Percentiles rank a stretch among this genome's conserved stretches.
Evolutionary conservation across 768 basidiomycete genomes (phyloP).

Genomic region (Podaxis pistillaris): DNA sequence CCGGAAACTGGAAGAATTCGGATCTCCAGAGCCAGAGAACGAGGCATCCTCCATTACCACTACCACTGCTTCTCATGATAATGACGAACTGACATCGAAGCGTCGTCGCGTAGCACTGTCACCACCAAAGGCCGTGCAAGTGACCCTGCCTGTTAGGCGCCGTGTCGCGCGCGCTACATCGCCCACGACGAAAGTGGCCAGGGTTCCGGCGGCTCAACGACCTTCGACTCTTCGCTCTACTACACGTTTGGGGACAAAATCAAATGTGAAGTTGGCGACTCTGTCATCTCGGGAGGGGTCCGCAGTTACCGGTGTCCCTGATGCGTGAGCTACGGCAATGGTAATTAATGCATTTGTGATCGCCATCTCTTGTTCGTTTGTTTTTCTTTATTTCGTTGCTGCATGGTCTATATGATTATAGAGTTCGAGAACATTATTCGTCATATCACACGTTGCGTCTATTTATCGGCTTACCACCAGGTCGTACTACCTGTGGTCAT

Average conservation of each 20-base stretch:
- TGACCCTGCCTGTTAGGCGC: background rate
- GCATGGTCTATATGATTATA: background rate
- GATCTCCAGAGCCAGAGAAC: background rate
- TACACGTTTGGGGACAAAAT: background rate
- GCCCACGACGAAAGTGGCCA: background rate
- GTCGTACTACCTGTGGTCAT: background rate
- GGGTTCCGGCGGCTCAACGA: background rate
- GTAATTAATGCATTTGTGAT: background rate
- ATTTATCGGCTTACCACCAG: background rate
- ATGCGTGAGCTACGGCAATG: background rate
- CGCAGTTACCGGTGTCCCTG: background rate
- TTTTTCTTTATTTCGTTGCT: background rate
- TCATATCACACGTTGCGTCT: background rate
- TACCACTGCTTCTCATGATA: background rate
- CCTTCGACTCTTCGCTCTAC: background rate
- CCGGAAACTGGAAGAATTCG: background rate
- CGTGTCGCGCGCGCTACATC: background rate
- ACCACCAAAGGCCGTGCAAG: background rate
- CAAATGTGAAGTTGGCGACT: background rate
- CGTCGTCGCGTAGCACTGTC: constrained; percentile 6
- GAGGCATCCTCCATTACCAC: background rate
- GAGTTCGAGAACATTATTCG: background rate
- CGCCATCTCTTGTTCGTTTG: background rate
- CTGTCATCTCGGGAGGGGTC: background rate
- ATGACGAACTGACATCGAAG: background rate